These are phyloP conservation scores for Phytophthora syringae DNA, from an alignment of 352 stramenopile genomes.

Conservation along the genomic window DNA sequence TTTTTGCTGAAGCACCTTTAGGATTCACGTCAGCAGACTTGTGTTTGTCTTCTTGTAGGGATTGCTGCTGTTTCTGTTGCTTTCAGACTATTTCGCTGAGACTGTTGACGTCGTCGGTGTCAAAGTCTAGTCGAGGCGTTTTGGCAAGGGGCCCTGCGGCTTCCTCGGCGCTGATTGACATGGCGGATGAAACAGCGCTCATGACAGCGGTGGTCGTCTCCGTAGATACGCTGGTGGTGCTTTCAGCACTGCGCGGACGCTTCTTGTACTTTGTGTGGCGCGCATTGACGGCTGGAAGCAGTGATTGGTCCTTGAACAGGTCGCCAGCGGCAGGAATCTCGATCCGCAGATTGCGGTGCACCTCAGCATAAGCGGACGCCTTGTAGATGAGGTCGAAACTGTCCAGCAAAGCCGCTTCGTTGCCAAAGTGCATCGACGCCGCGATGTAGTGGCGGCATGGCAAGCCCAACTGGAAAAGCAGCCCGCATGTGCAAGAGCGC, in stretches of 20 bases:
- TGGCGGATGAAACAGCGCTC: constrained; percentile 15
- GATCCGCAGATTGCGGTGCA: constrained; percentile 70
- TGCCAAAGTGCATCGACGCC: constrained; percentile 63
- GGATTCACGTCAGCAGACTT: too few relatives aligned
- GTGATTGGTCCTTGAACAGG: constrained; percentile 70
- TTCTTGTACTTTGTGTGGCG: constrained; percentile 72
- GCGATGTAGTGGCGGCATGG: constrained; percentile 85
- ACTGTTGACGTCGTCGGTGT: constrained; percentile 61
- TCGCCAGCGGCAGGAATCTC: constrained; percentile 79
- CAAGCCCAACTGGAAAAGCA: constrained; percentile 77
- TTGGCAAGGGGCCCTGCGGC: constrained; percentile 42
- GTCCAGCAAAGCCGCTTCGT: constrained; percentile 60
- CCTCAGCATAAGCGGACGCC: constrained; percentile 56
- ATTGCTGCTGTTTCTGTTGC: too few relatives aligned
- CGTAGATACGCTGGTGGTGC: constrained; percentile 10
- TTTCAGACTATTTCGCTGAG: constrained; percentile 67
- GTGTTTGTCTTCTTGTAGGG: too few relatives aligned
- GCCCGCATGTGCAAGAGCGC: constrained; percentile 68
- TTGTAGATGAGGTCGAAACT: constrained; percentile 83
- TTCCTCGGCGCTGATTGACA: constrained; percentile 20
- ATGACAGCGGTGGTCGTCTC: constrained; percentile 6
- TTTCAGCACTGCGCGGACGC: constrained; percentile 39
- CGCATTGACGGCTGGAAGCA: constrained; percentile 56
- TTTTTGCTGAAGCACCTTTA: too few relatives aligned
- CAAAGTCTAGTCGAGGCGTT: constrained; percentile 63